Evolutionary conservation across 2,329 filamentous ascomycete genomes (phyloP).

Genomic region (Colletotrichum eremochloae): DNA sequence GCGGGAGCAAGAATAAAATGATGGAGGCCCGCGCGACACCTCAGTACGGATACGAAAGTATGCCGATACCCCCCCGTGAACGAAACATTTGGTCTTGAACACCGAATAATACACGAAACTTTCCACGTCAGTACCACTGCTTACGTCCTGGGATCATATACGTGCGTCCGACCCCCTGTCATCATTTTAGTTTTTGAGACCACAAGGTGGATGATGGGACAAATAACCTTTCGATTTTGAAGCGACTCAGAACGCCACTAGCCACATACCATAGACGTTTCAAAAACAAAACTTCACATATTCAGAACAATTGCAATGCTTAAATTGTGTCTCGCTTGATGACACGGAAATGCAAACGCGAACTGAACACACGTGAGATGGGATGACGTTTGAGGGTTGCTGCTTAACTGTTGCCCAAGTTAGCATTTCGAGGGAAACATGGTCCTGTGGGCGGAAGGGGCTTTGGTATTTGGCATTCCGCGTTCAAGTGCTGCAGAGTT

Average conservation of each 20-base stretch:
- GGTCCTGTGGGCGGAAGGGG: not conserved
- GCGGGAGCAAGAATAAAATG: not conserved
- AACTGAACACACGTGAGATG: constrained; percentile 2
- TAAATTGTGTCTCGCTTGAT: not conserved
- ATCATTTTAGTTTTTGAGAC: constrained; percentile 11
- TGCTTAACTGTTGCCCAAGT: not conserved
- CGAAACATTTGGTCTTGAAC: not conserved
- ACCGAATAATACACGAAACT: constrained; percentile 18
- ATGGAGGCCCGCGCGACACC: not conserved
- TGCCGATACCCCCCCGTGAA: not conserved
- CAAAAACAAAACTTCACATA: constrained; percentile 3
- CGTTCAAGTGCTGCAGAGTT: not conserved
- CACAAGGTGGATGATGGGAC: constrained; percentile 6
- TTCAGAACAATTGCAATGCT: constrained; percentile 5
- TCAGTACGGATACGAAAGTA: constrained; percentile 13
- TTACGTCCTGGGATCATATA: constrained; percentile 4
- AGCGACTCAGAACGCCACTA: constrained; percentile 25
- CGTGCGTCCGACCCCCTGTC: constrained; percentile 17
- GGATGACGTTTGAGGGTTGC: not conserved
- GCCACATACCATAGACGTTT: constrained; percentile 18
- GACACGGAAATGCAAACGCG: constrained; percentile 21
- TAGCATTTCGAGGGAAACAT: not conserved
- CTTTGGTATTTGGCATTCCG: not conserved
- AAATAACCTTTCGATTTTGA: constrained; percentile 15
- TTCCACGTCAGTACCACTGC: not conserved